phyloP scores from a whole-genome alignment of 1,284 basidiomycete genomes.

The Bjerkandera adusta region DNA sequence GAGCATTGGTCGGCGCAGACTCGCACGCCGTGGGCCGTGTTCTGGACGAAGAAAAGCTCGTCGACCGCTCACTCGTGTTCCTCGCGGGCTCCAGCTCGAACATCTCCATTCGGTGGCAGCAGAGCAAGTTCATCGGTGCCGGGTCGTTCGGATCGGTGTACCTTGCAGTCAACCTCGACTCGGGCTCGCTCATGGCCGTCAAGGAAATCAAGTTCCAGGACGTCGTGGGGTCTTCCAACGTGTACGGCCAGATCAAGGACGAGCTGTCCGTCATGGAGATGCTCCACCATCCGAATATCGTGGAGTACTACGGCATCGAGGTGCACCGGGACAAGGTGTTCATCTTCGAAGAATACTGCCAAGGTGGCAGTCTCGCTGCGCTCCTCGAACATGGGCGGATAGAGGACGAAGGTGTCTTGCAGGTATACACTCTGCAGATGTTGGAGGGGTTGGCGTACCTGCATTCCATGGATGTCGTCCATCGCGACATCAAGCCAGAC shows the following conservation, averaged over 20 bases:
- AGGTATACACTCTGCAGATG: constrained; percentile 97
- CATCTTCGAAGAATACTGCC: constrained; percentile 99
- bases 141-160: constrained; percentile 99
- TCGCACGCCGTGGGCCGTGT: constrained; percentile 85
- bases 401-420: constrained; percentile 95
- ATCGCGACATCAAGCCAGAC: constrained; percentile 98
- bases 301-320: constrained; percentile 99
- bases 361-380: constrained; percentile 90
- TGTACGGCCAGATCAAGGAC: constrained; percentile 94
- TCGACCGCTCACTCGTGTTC: constrained; percentile 89
- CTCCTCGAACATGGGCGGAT: constrained; percentile 93
- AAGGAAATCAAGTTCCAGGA: constrained; percentile 99
- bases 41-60: constrained; percentile 86
- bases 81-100: constrained; percentile 92
- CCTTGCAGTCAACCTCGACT: constrained; percentile 95
- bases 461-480: constrained; percentile 90
- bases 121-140: constrained; percentile 95
- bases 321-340: constrained; percentile 99
- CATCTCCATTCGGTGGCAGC: constrained; percentile 98
- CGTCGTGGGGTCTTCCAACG: constrained; percentile 74
- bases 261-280: constrained; percentile 99
- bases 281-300: constrained; percentile 96
- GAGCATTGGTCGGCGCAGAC: constrained; percentile 61
- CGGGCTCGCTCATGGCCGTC: constrained; percentile 97
- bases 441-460: constrained; percentile 93